phyloP scores from a whole-genome alignment of 805 yeast species.

The Wickerhamiella shivajii region DNA sequence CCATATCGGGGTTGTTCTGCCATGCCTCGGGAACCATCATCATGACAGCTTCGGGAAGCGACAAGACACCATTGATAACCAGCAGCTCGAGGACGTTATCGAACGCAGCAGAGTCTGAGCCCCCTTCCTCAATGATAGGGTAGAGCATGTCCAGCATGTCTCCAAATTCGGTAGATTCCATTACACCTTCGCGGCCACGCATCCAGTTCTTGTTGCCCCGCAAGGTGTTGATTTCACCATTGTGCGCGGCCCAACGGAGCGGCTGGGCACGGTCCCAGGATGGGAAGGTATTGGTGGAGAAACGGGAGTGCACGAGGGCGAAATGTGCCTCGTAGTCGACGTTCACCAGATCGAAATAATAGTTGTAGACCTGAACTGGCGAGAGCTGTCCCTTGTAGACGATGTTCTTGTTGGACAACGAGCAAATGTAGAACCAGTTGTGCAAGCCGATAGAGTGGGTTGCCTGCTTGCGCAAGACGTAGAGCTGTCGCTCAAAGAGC shows the following conservation, averaged over 20 bases:
- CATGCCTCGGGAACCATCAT: conserved; percentile 95
- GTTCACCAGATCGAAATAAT: conserved; percentile 83
- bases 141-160: conserved; percentile 81
- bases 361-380: conserved; percentile 88
- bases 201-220: conserved; percentile 99
- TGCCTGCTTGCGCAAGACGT: conserved; percentile 75
- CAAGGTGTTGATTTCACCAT: conserved; percentile 94
- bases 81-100: conserved; percentile 89
- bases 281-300: conserved; percentile 96
- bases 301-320: conserved; percentile 92
- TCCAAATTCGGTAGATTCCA: conserved; percentile 76
- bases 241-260: conserved; percentile 91
- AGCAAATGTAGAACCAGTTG: conserved; percentile 96
- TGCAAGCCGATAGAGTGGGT: conserved; percentile 85
- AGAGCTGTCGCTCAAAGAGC: conserved; percentile 69
- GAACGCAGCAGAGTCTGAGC: conserved; percentile 95
- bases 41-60: conserved; percentile 96
- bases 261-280: conserved; percentile 99
- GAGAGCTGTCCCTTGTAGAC: conserved; percentile 97
- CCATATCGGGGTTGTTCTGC: conserved; percentile 79
- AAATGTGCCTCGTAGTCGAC: conserved; percentile 90
- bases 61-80: conserved; percentile 78
- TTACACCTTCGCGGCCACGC: conserved; percentile 96
- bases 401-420: conserved; percentile 73
- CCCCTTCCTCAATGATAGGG: conserved; percentile 96